phyloP scores from a whole-genome alignment of 768 basidiomycete genomes.

The Kwoniella europaea region DNA sequence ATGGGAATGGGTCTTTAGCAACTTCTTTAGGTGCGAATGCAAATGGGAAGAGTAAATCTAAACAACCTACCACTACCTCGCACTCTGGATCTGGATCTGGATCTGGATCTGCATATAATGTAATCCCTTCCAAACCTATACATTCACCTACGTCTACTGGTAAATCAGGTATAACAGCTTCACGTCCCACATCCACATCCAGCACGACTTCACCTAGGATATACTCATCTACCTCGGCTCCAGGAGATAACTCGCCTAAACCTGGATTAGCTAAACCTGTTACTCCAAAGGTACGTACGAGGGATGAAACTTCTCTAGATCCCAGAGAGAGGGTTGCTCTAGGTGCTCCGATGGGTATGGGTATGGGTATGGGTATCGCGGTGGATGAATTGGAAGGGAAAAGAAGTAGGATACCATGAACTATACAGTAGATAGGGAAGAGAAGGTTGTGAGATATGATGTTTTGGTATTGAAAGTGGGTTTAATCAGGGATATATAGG shows the following conservation, averaged over 20 bases:
- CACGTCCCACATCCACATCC: conserved; percentile 3
- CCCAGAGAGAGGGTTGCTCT: conserved; percentile 17
- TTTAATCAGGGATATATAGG: neutral
- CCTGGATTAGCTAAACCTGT: conserved; percentile 29
- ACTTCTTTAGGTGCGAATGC: neutral
- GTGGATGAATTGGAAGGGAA: conserved; percentile 5
- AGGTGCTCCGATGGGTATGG: conserved; percentile 8
- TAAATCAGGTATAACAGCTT: neutral
- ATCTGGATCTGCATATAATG: neutral
- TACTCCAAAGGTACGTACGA: conserved; percentile 25
- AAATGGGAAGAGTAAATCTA: neutral
- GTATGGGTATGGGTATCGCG: conserved; percentile 2
- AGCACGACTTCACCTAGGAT: neutral
- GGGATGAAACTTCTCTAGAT: conserved; percentile 26
- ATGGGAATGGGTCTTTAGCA: neutral
- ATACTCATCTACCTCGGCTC: neutral
- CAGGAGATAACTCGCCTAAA: neutral
- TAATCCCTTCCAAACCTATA: neutral
- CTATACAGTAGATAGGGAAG: neutral
- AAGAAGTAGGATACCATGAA: conserved; percentile 2
- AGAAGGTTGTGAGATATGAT: neutral
- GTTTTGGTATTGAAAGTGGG: neutral
- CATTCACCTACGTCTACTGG: neutral
- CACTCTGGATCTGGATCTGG: neutral
- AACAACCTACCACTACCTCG: too few relatives aligned